These are phyloP conservation scores for Fraxinus quadrangulata DNA, from an alignment of 257 asterid species.

Conservation along the genomic window DNA sequence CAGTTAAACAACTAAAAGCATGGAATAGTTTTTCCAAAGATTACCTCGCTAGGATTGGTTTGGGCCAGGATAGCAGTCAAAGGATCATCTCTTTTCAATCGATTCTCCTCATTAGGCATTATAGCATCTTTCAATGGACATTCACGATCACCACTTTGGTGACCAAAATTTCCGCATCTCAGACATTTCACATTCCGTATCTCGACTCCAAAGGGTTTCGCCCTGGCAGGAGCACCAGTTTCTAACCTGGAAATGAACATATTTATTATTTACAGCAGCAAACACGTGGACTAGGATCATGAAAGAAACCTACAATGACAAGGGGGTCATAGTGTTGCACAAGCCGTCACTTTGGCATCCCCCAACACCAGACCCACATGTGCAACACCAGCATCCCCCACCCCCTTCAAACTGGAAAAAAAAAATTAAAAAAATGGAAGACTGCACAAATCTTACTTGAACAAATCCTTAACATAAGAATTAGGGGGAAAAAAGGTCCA, in stretches of 20 bases:
- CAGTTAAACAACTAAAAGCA: not conserved
- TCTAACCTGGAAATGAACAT: slow-evolving; percentile 66
- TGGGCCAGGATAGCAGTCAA: slow-evolving; percentile 86
- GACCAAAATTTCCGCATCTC: slow-evolving; percentile 87
- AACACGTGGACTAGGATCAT: not conserved
- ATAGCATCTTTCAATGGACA: slow-evolving; percentile 92
- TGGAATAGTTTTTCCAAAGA: not conserved
- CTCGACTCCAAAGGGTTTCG: slow-evolving; percentile 94
- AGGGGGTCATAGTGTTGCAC: not conserved
- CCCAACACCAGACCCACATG: not conserved
- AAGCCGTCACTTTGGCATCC: not conserved
- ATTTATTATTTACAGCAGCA: not conserved
- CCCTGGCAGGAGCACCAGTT: slow-evolving; percentile 86
- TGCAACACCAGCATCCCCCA: not conserved
- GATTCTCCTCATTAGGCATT: slow-evolving; percentile 90
- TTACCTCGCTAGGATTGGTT: slow-evolving; percentile 79
- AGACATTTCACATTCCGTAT: slow-evolving; percentile 97
- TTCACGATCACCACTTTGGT: slow-evolving; percentile 99
- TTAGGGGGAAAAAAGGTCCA: not conserved
- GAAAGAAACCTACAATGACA: not conserved
- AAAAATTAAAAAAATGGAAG: no score
- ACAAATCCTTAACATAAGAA: not conserved
- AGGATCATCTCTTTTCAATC: slow-evolving; percentile 92
- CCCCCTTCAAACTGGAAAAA: not conserved
- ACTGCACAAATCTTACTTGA: not conserved